These are phyloP conservation scores for Cylindricascospora bacillispora DNA, from an alignment of 1,139 yeast genomes.

Conservation along the genomic window DNA sequence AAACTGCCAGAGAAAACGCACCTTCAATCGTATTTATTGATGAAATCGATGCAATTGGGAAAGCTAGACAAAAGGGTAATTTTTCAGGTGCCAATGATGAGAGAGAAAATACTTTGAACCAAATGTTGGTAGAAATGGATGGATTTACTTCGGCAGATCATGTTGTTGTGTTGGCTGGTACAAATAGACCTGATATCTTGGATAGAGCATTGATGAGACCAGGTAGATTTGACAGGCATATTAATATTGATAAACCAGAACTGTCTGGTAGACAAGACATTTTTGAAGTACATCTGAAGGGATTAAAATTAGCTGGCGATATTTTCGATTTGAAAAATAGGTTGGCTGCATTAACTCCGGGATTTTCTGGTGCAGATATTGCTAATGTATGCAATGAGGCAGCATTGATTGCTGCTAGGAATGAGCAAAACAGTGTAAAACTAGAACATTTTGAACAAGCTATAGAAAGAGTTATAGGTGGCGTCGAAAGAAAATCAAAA, in stretches of 20 bases:
- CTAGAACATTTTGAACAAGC: conserved; percentile 86
- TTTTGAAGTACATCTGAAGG: conserved; percentile 69
- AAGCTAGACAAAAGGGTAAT: conserved; percentile 75
- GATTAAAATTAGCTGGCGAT: conserved; percentile 40
- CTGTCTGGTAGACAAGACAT: conserved; percentile 88
- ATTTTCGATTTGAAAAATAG: conserved; percentile 59
- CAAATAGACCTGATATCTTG: conserved; percentile 86
- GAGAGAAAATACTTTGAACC: conserved; percentile 92
- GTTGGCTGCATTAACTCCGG: conserved; percentile 92
- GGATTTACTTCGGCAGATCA: conserved; percentile 86
- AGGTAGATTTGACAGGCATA: conserved; percentile 93
- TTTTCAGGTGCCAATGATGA: conserved; percentile 86
- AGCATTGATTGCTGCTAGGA: conserved; percentile 90
- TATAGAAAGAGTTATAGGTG: conserved; percentile 94
- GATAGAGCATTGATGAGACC: conserved; percentile 93
- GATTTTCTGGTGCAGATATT: conserved; percentile 96
- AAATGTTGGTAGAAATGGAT: conserved; percentile 93
- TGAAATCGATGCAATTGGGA: conserved; percentile 97
- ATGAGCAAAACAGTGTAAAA: conserved; percentile 52
- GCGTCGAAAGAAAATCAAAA: conserved; percentile 81
- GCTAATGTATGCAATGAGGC: conserved; percentile 97
- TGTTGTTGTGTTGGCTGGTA: conserved; percentile 94
- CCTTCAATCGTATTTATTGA: conserved; percentile 92
- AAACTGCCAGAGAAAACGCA: conserved; percentile 84
- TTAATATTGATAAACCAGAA: conserved; percentile 83